Percentiles rank a stretch among this genome's conserved stretches.
phyloP scores from a whole-genome alignment of 805 yeast species.

The Wickerhamiella galacta region DNA sequence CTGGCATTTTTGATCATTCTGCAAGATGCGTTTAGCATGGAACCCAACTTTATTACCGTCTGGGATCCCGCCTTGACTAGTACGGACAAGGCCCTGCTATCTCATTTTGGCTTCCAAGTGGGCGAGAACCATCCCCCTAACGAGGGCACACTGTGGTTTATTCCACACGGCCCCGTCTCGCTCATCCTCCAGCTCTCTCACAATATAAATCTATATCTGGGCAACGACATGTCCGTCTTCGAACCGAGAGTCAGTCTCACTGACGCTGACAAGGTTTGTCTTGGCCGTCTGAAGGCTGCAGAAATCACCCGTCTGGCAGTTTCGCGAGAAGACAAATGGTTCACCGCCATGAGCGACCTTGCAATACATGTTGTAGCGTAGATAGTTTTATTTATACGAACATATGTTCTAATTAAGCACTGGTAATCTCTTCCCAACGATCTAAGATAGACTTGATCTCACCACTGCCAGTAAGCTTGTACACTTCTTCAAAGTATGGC shows the following conservation, averaged over 20 bases:
- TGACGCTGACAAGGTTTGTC: conserved; percentile 7
- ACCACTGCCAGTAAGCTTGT: conserved; percentile 76
- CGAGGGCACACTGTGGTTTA: conserved; percentile 31
- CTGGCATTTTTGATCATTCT: conserved; percentile 39
- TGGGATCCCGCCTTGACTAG: conserved; percentile 50
- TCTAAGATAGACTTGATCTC: conserved; percentile 81
- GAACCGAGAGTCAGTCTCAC: conserved; percentile 22
- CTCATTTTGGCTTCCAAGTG: conserved; percentile 15
- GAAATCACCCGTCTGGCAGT: conserved; percentile 3
- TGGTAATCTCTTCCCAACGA: conserved; percentile 80
- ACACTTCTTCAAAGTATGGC: conserved; percentile 94
- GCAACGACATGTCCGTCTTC: conserved; percentile 13
- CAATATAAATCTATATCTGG: conserved; percentile 9
- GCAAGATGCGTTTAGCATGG: conserved; percentile 16
- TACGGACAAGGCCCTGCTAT: conserved; percentile 27
- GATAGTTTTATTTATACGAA: neutral
- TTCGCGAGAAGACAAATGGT: conserved; percentile 15
- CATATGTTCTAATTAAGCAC: conserved; percentile 5
- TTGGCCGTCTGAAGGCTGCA: conserved; percentile 4
- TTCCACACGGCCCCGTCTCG: conserved; percentile 60
- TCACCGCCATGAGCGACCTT: conserved; percentile 17
- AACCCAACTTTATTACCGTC: conserved; percentile 24
- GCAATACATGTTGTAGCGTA: conserved; percentile 15
- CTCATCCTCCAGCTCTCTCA: conserved; percentile 15
- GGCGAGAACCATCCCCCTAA: conserved; percentile 14